Evolutionary conservation across 2,329 filamentous ascomycete species (phyloP), one percentile per base, ranked within the genome.

Genomic region (Talaromyces sp.): DNA sequence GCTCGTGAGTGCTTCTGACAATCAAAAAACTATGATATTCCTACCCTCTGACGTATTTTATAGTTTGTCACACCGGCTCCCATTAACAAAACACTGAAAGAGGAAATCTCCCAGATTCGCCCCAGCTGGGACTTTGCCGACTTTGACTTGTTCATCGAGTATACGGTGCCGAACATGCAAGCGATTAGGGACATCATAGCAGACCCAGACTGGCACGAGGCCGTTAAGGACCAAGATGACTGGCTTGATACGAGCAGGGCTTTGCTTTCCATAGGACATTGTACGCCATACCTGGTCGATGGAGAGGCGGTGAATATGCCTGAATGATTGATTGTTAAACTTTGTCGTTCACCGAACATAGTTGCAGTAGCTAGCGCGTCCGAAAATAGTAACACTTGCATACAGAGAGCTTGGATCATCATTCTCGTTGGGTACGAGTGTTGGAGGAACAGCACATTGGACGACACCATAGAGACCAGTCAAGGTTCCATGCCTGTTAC

Each of bases 91-190:
- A 24, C 43, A 11, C 61, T 53, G 61, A 51, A 60, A 62, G 1
- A 61, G 11, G 52, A 24, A 41, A 51, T 69, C 29, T 60, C 57
- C 27, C 58, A 63, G 51, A 9, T 56, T 38, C 57, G 64, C 3
- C 63, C 63, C 2, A 59, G 24, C 29, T 62, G 55, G 59, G 54
- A 62, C 8, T 58, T 64, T 27, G 66, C 67, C 27, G 69, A 70
- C 54, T 69, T 65, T 51, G 69, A 72, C 61, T 69, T 66, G 46
- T 60, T 72, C 48, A 65, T 72, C 50, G 69, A 73, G 61, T 72
- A 73, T 53, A 63, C 53, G 3, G 24, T 71, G 32, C 63, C 64
- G 3, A 63, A 63, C 31, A 14, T 65, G 12, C 11, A 68, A 26
- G 29, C 48, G 11, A 67, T 71, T 57, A 53, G 52, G n/a, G 61